phyloP scores from a whole-genome alignment of 83 land plant genomes.

The Isoetes engelmannii region DNA sequence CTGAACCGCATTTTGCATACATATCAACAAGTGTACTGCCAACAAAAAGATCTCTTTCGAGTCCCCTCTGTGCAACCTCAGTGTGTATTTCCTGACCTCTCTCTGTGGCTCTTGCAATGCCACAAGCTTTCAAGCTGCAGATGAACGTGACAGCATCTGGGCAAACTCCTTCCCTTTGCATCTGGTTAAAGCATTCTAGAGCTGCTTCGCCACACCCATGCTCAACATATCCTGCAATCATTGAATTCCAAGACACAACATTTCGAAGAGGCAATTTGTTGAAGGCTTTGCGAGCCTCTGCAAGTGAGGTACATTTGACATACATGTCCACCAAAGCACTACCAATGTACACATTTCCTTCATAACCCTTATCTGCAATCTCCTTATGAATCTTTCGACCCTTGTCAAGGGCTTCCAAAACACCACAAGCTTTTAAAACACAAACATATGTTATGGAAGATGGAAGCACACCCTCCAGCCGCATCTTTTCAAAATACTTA shows the following conservation, averaged over 20 bases:
- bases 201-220: neutral
- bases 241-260: conserved; percentile 2
- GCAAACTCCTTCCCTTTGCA: neutral
- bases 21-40: neutral
- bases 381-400: neutral
- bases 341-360: neutral
- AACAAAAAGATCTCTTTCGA: neutral
- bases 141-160: neutral
- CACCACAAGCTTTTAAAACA: neutral
- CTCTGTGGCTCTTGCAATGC: neutral
- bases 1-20: neutral
- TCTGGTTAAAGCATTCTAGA: neutral
- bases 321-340: conserved; percentile 2
- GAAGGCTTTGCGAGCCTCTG: neutral
- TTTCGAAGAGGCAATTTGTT: neutral
- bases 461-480: neutral
- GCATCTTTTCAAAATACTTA: neutral
- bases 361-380: neutral
- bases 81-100: neutral
- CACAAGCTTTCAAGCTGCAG: neutral
- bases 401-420: neutral
- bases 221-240: neutral
- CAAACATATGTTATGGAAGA: neutral
- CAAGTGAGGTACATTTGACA: neutral
- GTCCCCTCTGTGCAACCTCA: neutral